phyloP scores from a whole-genome alignment of 2,329 filamentous ascomycete genomes.

The Fusarium tanahbumbuense region DNA sequence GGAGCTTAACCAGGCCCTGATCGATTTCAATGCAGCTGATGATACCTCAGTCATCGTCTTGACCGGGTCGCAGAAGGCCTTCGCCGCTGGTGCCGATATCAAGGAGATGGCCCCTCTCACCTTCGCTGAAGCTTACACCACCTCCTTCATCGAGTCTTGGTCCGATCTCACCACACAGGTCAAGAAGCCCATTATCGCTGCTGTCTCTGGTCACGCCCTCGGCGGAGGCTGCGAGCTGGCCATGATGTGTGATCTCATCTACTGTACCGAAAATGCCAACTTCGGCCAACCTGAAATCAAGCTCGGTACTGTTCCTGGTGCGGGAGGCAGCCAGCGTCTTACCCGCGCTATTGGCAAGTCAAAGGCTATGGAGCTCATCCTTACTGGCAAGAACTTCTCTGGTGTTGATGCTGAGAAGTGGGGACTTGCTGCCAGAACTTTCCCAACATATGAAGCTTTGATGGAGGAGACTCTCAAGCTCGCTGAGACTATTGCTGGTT shows the following conservation, averaged over 20 bases:
- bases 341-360: slow-evolving; percentile 86
- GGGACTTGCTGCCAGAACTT: slow-evolving; percentile 88
- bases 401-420: slow-evolving; percentile 88
- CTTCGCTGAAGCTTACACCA: slow-evolving; percentile 87
- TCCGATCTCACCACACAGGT: slow-evolving; percentile 83
- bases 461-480: slow-evolving; percentile 84
- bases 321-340: slow-evolving; percentile 89
- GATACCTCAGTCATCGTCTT: slow-evolving; percentile 82
- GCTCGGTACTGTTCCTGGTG: slow-evolving; percentile 90
- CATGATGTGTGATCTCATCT: slow-evolving; percentile 96
- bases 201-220: slow-evolving; percentile 93
- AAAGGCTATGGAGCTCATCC: slow-evolving; percentile 89
- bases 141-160: slow-evolving; percentile 96
- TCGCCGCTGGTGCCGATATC: slow-evolving; percentile 96
- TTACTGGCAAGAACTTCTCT: slow-evolving; percentile 86
- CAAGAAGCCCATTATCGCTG: slow-evolving; percentile 94
- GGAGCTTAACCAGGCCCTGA: slow-evolving; percentile 86
- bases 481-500: slow-evolving; percentile 88
- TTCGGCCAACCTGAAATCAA: slow-evolving; percentile 99
- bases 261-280: slow-evolving; percentile 85
- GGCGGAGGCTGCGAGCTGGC: slow-evolving; percentile 96
- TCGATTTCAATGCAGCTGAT: slow-evolving; percentile 75
- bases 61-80: slow-evolving; percentile 89
- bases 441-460: slow-evolving; percentile 82
- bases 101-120: slow-evolving; percentile 97